Evolutionary conservation across 352 stramenopile species (phyloP), one percentile per base, ranked within the genome.

Genomic region (Pythium apleroticum): DNA sequence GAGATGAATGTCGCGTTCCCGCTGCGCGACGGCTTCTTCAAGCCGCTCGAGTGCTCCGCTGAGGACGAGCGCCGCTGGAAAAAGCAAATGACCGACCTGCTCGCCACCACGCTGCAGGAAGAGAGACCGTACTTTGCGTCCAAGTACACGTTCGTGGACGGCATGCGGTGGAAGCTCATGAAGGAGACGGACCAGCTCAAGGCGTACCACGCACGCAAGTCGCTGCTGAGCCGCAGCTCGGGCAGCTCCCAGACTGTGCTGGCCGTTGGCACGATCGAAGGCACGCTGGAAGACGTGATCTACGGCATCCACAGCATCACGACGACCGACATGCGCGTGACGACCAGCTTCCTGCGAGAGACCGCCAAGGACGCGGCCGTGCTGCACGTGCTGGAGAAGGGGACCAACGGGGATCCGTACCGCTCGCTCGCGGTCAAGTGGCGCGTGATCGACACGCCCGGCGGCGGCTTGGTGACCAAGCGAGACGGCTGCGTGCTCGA

Each of bases 281-380:
- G 80, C 6, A 76, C 70, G 27, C 71, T 91, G 9, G 80, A 89
- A 60, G 80, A 91, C 63, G 75, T 84, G 59, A 78, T 89, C 72
- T 86, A 82, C 63, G 80, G 80, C 28, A 76, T 71, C 14, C 66
- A 81, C 58, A 76, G 78, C 62, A 27, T 60, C 57, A 27, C 74
- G 39, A 56, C 64, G 66, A 10, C 50, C 53, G 31, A 69, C 2
- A 69, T 88, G 55, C 81, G 81, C 31, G 74, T 78, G 24, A 79
- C 76, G 15, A 63, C 63, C 11, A 24, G 41, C 1, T 57, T 62
- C n/a, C 35, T 80, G 19, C 54, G 66, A 4, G 66, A 71, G 48
- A 64, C 58, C 25, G 45, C 59, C 17, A 37, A 62, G 37, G 68
- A 71, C 41, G 20, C 54, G 58, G 64, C 14, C 65, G 80, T 81